Conservation (phyloP, 257 asterid genomes). For the Nicotiana attenuata region DNA sequence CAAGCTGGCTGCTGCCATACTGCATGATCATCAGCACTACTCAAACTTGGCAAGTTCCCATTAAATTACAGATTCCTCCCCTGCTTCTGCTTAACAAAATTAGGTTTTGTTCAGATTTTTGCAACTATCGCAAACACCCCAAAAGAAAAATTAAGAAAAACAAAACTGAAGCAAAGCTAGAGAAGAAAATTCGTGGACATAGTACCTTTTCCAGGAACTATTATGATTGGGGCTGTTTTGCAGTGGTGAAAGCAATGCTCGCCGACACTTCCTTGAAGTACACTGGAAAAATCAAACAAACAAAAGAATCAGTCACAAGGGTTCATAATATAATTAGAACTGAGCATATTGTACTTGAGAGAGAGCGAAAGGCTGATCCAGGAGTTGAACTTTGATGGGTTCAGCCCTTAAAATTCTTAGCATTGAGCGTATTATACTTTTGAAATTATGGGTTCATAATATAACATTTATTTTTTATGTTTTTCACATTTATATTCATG, state of each 20-base stretch:
- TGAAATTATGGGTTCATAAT: no score
- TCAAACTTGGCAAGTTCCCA: constrained; percentile 7
- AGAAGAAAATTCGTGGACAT: not conserved
- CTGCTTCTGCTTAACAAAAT: constrained; percentile 22
- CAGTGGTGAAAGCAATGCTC: constrained; percentile 47
- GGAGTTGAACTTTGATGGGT: no score
- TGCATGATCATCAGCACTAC: not conserved
- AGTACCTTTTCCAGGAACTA: constrained; percentile 42
- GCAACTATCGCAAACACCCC: not conserved
- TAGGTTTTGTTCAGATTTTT: not conserved
- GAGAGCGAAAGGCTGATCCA: no score
- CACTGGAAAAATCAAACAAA: constrained; percentile 14
- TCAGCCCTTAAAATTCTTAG: no score
- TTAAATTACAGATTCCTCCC: constrained; percentile 30
- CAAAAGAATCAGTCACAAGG: no score
- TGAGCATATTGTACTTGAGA: no score
- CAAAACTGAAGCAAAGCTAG: not conserved
- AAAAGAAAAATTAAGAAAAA: no score
- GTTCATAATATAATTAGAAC: no score
- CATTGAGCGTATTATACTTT: no score
- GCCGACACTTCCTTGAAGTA: constrained; percentile 38
- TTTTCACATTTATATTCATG: no score
- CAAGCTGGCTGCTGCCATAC: not conserved
- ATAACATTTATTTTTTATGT: no score
- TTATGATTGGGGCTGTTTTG: constrained; percentile 35